These are phyloP conservation scores for Sporothrix globosa DNA, from an alignment of 2,329 filamentous ascomycete genomes.

Conservation along the genomic window DNA sequence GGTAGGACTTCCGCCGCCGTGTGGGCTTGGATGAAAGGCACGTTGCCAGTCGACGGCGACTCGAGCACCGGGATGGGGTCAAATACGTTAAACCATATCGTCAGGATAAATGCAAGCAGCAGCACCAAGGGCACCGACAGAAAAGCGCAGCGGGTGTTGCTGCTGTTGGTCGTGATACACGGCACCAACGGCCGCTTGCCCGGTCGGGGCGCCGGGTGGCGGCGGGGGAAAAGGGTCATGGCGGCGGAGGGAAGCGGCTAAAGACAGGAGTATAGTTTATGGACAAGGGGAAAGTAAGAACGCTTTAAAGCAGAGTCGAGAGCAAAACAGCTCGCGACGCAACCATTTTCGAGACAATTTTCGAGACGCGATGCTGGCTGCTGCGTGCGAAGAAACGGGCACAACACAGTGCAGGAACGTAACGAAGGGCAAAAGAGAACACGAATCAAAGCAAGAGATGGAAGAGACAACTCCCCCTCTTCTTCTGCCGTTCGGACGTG, in stretches of 20 bases:
- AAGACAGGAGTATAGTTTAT: background rate
- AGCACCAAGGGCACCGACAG: slow-evolving; percentile 7
- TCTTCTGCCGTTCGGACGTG: background rate
- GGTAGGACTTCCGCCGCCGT: background rate
- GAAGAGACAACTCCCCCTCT: background rate
- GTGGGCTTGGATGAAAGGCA: background rate
- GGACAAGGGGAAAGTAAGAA: background rate
- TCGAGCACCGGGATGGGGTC: slow-evolving; percentile 6
- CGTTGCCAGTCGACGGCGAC: background rate
- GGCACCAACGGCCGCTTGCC: slow-evolving; percentile 5
- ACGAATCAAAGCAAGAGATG: background rate
- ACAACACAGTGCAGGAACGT: background rate
- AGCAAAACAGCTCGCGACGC: background rate
- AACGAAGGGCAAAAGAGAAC: background rate
- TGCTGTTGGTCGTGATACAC: background rate
- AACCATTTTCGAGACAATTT: slow-evolving; percentile 3
- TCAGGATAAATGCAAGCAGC: slow-evolving; percentile 19
- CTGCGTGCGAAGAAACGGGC: background rate
- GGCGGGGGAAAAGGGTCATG: slow-evolving; percentile 19
- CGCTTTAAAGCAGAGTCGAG: background rate
- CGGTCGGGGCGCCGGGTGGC: background rate
- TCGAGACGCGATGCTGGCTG: background rate
- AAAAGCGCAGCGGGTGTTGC: slow-evolving; percentile 1
- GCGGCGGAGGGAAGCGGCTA: background rate
- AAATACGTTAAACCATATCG: slow-evolving; percentile 18